phyloP scores from a whole-genome alignment of 2,329 filamentous ascomycete genomes.

The Chaetomiaceae sp. region DNA sequence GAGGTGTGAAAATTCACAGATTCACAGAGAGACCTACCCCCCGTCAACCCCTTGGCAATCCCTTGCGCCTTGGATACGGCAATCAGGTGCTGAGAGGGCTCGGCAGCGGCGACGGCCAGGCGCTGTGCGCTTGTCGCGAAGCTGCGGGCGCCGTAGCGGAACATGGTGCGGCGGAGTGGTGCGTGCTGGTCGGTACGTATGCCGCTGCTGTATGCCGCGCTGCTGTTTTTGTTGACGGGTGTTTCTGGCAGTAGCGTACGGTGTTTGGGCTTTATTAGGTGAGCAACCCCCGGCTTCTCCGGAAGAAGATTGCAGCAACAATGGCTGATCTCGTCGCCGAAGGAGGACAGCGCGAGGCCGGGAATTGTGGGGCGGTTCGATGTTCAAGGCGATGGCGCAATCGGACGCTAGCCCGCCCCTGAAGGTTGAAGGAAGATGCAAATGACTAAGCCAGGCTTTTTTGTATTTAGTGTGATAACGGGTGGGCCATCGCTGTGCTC shows the following conservation, averaged over 20 bases:
- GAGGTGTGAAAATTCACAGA: no score
- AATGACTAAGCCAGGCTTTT: no score
- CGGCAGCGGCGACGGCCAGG: constrained; percentile 40
- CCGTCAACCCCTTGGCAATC: constrained; percentile 70
- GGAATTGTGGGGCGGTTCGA: constrained; percentile 9
- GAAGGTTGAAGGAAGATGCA: no score
- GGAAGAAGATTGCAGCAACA: constrained; percentile 1
- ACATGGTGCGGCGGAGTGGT: constrained; percentile 53
- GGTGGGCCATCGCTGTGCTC: no score
- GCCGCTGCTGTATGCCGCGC: no score
- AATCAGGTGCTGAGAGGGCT: constrained; percentile 57
- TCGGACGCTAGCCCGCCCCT: constrained; percentile 18
- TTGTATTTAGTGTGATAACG: no score
- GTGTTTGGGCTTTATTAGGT: background rate
- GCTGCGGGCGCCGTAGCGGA: constrained; percentile 62
- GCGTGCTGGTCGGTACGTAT: no score
- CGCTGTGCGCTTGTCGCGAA: constrained; percentile 62
- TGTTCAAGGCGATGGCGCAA: constrained; percentile 22
- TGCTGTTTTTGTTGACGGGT: background rate
- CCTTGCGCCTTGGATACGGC: constrained; percentile 77
- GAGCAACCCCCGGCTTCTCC: background rate
- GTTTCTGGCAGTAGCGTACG: background rate
- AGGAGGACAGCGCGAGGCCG: background rate
- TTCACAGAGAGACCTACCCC: no score
- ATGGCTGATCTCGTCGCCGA: background rate